Percentiles rank a stretch among this genome's conserved stretches.
Conservation (phyloP, 2,329 filamentous ascomycete species). For the Fusarium nelsonii region DNA sequence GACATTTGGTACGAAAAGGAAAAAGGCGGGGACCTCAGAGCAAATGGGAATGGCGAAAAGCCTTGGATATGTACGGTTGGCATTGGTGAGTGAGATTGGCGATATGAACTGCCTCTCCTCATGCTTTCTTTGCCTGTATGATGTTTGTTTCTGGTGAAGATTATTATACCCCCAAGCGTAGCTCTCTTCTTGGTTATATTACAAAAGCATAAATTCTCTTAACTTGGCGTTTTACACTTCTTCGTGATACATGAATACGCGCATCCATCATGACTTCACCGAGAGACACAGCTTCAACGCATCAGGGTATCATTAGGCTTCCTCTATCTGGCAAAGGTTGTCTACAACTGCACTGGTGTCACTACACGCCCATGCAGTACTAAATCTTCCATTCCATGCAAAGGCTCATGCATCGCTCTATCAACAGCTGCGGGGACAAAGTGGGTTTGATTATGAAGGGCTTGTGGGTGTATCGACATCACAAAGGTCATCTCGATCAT, state of each 20-base stretch:
- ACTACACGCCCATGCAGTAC: conserved; percentile 31
- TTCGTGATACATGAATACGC: not conserved
- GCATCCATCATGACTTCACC: not conserved
- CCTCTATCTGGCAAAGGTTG: conserved; percentile 48
- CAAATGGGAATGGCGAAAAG: conserved; percentile 44
- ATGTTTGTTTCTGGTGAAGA: conserved; percentile 62
- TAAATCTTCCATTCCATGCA: conserved; percentile 39
- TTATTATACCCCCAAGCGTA: conserved; percentile 56
- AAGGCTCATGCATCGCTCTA: conserved; percentile 33
- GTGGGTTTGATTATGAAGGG: conserved; percentile 21
- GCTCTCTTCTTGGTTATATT: conserved; percentile 17
- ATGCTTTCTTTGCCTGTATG: conserved; percentile 36
- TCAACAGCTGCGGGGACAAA: conserved; percentile 23
- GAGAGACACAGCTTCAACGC: conserved; percentile 39
- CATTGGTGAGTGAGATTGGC: conserved; percentile 32
- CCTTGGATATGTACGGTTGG: conserved; percentile 38
- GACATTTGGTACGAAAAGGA: not conserved
- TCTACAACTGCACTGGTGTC: conserved; percentile 38
- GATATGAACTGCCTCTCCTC: conserved; percentile 36
- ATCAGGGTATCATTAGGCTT: conserved; percentile 58
- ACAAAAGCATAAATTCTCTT: conserved; percentile 20
- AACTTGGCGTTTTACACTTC: not conserved
- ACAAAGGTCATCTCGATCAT: conserved; percentile 41
- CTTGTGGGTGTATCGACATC: conserved; percentile 30
- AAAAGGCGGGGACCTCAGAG: conserved; percentile 50